Conservation (phyloP, 177 flowering plant species). For the Tripterygium wilfordii region DNA sequence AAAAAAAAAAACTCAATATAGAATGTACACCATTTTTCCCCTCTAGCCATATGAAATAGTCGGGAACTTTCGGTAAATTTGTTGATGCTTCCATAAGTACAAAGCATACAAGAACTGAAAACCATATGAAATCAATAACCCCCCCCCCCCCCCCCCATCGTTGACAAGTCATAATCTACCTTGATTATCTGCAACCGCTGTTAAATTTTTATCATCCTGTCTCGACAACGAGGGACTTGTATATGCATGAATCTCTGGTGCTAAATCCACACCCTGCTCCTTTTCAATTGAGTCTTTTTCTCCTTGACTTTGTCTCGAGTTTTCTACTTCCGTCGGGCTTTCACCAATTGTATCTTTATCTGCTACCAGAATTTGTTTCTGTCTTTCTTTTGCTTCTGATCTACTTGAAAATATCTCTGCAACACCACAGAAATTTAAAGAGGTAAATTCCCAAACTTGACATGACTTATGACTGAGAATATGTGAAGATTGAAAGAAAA, state of each 20-base stretch:
- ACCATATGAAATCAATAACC: no score
- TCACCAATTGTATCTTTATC: no score
- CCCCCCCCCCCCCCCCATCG: no score
- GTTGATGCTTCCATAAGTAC: no score
- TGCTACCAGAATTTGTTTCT: constrained; percentile 7
- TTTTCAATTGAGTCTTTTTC: constrained; percentile 13
- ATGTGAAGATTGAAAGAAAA: no score
- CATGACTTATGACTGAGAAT: no score
- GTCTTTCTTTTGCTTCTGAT: constrained; percentile 6
- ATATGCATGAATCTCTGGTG: constrained; percentile 4
- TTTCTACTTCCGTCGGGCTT: constrained; percentile 8
- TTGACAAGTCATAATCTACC: constrained; percentile 16
- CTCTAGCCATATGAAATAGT: no score
- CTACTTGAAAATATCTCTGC: constrained; percentile 9
- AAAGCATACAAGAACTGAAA: no score
- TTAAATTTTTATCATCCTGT: constrained; percentile 11
- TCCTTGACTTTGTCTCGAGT: constrained; percentile 5
- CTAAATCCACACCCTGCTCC: constrained; percentile 7
- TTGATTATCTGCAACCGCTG: constrained; percentile 14
- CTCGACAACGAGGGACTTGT: constrained; percentile 6
- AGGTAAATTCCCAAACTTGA: not conserved
- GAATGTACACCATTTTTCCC: no score
- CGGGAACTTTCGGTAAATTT: no score
- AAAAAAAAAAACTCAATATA: no score
- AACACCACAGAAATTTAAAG: constrained; percentile 4